Percentiles rank a stretch among this genome's conserved stretches.
These are phyloP conservation scores for Cytospora piceicola DNA, from an alignment of 2,329 filamentous ascomycete species.

Conservation along the genomic window DNA sequence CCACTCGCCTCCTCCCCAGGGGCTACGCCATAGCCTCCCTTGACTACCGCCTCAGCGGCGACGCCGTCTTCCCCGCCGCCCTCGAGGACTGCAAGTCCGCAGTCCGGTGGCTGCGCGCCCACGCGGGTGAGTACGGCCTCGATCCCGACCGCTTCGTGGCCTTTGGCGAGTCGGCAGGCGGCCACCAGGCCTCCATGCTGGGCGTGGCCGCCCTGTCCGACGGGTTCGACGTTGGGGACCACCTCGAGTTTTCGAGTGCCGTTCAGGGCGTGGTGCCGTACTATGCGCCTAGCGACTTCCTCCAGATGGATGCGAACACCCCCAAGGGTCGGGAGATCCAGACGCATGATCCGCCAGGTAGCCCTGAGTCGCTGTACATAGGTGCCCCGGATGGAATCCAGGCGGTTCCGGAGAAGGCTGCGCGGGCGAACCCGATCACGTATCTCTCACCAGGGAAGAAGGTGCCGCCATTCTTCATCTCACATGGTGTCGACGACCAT, in stretches of 20 bases:
- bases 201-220: constrained; percentile 23
- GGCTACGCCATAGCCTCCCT: constrained; percentile 28
- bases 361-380: constrained; percentile 26
- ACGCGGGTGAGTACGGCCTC: constrained; percentile 21
- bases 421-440: constrained; percentile 24
- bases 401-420: constrained; percentile 22
- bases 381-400: constrained; percentile 22
- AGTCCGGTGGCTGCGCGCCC: constrained; percentile 28
- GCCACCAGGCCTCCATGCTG: constrained; percentile 26
- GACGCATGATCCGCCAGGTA: constrained; percentile 22
- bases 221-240: constrained; percentile 27
- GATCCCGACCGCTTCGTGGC: constrained; percentile 24
- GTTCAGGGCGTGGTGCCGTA: constrained; percentile 28
- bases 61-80: constrained; percentile 26
- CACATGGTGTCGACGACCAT: constrained; percentile 23
- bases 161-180: constrained; percentile 29
- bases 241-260: constrained; percentile 24
- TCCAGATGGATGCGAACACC: constrained; percentile 26
- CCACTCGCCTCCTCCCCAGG: constrained; percentile 22
- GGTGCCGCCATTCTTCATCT: constrained; percentile 26
- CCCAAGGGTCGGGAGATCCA: constrained; percentile 13
- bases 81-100: constrained; percentile 30
- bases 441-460: constrained; percentile 22
- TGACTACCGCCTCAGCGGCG: constrained; percentile 29
- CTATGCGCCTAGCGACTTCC: constrained; percentile 27